Conservation (phyloP, 805 yeast species). For the Komagataella populi region DNA sequence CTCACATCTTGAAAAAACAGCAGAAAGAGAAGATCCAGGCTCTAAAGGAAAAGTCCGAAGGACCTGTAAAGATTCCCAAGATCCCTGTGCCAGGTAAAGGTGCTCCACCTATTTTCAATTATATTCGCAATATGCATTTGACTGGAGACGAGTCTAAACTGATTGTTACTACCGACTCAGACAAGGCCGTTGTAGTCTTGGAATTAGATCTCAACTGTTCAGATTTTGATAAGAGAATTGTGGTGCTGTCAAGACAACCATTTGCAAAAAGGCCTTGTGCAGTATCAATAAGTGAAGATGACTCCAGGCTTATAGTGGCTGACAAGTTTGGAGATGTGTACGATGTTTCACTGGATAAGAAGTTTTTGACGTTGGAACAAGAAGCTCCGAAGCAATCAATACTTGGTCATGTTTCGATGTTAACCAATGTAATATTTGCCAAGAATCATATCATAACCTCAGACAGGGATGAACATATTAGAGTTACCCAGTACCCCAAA, state of each 20-base stretch:
- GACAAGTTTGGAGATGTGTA: constrained; percentile 97
- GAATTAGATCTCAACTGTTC: constrained; percentile 14
- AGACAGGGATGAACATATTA: constrained; percentile 94
- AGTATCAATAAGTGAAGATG: constrained; percentile 41
- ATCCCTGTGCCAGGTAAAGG: constrained; percentile 54
- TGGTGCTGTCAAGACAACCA: constrained; percentile 51
- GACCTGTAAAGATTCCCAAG: constrained; percentile 27
- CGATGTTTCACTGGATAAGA: constrained; percentile 25
- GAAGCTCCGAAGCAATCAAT: constrained; percentile 14
- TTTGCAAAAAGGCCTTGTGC: constrained; percentile 93
- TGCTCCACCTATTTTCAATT: constrained; percentile 53
- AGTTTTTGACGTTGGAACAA: constrained; percentile 35
- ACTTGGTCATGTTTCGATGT: constrained; percentile 94
- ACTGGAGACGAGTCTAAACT: constrained; percentile 39
- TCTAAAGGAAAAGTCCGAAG: constrained; percentile 15
- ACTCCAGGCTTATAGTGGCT: constrained; percentile 48
- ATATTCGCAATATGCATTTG: constrained; percentile 50
- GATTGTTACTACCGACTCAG: constrained; percentile 67
- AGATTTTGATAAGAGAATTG: constrained; percentile 24
- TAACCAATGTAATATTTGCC: constrained; percentile 39
- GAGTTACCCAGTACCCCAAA: constrained; percentile 70
- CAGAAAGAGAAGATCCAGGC: constrained; percentile 18
- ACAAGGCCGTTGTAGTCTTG: constrained; percentile 65
- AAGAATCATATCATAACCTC: constrained; percentile 55
- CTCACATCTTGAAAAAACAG: constrained; percentile 30